These are phyloP conservation scores for Apiospora arundinis DNA, from an alignment of 2,329 filamentous ascomycete genomes.

Conservation along the genomic window DNA sequence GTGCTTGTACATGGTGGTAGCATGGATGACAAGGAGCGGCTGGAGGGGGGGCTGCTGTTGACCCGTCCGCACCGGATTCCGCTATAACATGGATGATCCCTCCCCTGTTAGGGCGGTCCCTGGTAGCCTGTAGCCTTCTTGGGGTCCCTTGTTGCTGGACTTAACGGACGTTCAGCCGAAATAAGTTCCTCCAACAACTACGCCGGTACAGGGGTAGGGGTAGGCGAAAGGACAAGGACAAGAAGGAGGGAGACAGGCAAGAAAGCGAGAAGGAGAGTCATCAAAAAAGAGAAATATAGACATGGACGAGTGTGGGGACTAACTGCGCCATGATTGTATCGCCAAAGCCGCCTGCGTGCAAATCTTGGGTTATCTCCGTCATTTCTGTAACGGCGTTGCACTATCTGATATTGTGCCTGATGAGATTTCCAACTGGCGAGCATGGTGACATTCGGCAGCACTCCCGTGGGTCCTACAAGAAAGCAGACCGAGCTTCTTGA, in stretches of 20 bases:
- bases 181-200: neutral
- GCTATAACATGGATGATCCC: slow-evolving; percentile 16
- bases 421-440: slow-evolving; percentile 5
- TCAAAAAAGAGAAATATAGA: neutral
- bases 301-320: neutral
- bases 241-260: neutral
- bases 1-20: neutral
- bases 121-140: neutral
- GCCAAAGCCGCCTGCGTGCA: neutral
- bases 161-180: neutral
- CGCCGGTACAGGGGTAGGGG: neutral
- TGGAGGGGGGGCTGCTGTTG: slow-evolving; percentile 11
- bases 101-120: slow-evolving; percentile 14
- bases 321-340: neutral
- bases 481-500: slow-evolving; percentile 10
- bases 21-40: slow-evolving; percentile 18
- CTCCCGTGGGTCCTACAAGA: slow-evolving; percentile 17
- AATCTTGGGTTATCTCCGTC: slow-evolving; percentile 17
- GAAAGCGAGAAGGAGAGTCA: neutral
- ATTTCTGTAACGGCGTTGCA: slow-evolving; percentile 15
- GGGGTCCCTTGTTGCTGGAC: slow-evolving; percentile 1
- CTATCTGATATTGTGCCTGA: slow-evolving; percentile 18
- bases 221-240: neutral
- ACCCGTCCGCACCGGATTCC: slow-evolving; percentile 18
- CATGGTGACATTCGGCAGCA: slow-evolving; percentile 14